Conservation (phyloP, 139 green algal species). For the Chlamydomonas sphaeroides region DNA sequence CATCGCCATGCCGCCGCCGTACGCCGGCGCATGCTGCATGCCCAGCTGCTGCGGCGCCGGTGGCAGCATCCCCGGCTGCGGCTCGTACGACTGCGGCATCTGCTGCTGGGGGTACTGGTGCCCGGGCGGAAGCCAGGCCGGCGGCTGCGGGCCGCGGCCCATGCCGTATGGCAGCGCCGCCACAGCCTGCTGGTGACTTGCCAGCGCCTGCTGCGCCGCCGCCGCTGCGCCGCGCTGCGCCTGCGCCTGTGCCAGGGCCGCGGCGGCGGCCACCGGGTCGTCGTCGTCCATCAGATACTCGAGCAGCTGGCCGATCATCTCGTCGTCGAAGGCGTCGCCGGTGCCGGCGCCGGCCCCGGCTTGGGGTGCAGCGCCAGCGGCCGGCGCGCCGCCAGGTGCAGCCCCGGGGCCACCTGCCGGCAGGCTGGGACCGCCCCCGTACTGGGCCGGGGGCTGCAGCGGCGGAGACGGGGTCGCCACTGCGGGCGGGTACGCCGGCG, state of each 20-base stretch:
- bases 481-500: no score
- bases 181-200: not conserved
- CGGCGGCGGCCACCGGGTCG: not conserved
- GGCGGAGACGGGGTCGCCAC: no score
- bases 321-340: not conserved
- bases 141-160: no score
- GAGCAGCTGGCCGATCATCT: conserved; percentile 7
- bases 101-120: not conserved
- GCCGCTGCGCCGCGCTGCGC: not conserved
- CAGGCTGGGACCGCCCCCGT: no score
- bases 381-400: no score
- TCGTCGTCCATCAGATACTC: not conserved
- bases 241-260: not conserved
- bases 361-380: not conserved
- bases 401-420: no score
- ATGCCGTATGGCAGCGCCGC: conserved; percentile 12
- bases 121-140: not conserved
- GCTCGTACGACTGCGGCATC: not conserved
- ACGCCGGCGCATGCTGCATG: no score
- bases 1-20: not conserved
- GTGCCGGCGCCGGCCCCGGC: not conserved
- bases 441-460: no score
- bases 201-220: not conserved
- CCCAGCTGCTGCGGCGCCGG: no score
- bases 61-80: no score